phyloP scores from a whole-genome alignment of 306 rosid species.

The Fragaria vesca region DNA sequence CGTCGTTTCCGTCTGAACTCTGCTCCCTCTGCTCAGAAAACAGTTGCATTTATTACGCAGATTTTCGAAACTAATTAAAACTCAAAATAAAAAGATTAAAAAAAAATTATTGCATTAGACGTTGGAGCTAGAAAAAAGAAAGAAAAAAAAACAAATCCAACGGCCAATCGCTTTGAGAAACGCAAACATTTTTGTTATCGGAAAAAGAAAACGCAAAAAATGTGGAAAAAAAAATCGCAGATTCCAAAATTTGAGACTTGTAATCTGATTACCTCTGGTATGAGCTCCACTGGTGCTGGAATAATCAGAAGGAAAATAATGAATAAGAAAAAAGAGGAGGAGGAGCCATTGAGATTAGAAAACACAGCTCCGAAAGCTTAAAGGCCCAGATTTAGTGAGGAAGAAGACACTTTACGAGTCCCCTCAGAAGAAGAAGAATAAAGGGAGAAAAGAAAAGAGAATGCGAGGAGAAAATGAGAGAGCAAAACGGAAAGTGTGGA shows the following conservation, averaged over 20 bases:
- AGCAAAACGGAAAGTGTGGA: not conserved
- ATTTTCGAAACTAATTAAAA: not conserved
- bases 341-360: not conserved
- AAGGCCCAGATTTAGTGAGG: not conserved
- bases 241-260: not conserved
- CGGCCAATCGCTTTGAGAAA: conserved; percentile 17
- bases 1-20: conserved; percentile 24
- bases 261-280: not conserved
- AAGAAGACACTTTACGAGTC: conserved; percentile 27
- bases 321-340: not conserved
- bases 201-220: not conserved
- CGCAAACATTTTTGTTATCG: not conserved
- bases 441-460: conserved; percentile 13
- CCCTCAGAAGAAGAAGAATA: not conserved
- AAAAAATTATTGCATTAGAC: conserved; percentile 23
- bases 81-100: not conserved
- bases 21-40: conserved; percentile 19
- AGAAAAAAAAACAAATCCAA: not conserved
- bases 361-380: too few relatives aligned
- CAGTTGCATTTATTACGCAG: conserved; percentile 1
- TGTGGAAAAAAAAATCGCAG: conserved; percentile 14
- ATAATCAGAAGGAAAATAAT: not conserved
- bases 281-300: not conserved
- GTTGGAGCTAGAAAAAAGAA: not conserved
- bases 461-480: conserved; percentile 13